Conservation (phyloP, 805 yeast species). For the Wickerhamomyces rabaulensis region DNA sequence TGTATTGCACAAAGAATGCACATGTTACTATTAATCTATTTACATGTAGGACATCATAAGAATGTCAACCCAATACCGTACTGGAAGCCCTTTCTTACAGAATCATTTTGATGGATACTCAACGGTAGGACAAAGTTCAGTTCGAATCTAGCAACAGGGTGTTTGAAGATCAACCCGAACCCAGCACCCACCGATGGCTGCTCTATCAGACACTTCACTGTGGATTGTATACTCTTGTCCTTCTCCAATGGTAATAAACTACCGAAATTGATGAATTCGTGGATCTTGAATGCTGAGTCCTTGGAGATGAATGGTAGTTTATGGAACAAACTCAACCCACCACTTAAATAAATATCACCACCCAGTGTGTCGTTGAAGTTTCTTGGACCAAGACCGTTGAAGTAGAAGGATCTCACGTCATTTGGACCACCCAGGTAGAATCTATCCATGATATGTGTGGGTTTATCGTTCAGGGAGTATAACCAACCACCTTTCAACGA, state of each 20-base stretch:
- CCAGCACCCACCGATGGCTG: slow-evolving; percentile 52
- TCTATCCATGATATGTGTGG: slow-evolving; percentile 62
- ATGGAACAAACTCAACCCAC: slow-evolving; percentile 54
- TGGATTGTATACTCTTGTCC: slow-evolving; percentile 14
- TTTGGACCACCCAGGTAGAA: slow-evolving; percentile 81
- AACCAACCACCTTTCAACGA: slow-evolving; percentile 54
- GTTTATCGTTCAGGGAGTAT: slow-evolving; percentile 29
- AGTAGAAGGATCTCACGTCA: slow-evolving; percentile 64
- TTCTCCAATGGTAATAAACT: slow-evolving; percentile 40
- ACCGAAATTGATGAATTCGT: slow-evolving; percentile 64
- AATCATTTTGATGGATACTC: slow-evolving; percentile 43
- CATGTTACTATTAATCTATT: neutral
- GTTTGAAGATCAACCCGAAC: slow-evolving; percentile 54
- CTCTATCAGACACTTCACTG: slow-evolving; percentile 25
- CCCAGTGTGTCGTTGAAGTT: slow-evolving; percentile 55
- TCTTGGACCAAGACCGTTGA: slow-evolving; percentile 63
- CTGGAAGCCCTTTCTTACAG: slow-evolving; percentile 58
- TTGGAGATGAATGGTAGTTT: slow-evolving; percentile 49
- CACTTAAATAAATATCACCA: slow-evolving; percentile 55
- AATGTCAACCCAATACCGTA: slow-evolving; percentile 61
- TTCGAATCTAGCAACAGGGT: slow-evolving; percentile 64
- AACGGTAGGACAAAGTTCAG: slow-evolving; percentile 60
- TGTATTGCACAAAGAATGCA: neutral
- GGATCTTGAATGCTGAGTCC: slow-evolving; percentile 53
- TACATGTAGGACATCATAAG: slow-evolving; percentile 28